Evolutionary conservation across 768 basidiomycete species (phyloP).

Genomic region (Psilocybe cyanescens): DNA sequence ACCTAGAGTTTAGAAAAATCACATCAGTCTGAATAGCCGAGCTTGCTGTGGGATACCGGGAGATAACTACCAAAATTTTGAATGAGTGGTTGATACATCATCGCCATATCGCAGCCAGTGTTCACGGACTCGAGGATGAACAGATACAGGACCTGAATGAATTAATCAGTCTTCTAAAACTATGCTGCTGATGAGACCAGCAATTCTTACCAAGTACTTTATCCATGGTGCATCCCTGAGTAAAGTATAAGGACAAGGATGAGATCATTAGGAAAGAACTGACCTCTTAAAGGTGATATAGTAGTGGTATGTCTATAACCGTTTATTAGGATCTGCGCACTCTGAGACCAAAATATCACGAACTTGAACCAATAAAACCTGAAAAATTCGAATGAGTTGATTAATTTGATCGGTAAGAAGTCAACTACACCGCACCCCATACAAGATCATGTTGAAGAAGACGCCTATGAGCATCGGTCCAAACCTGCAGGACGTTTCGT

Average conservation of each 20-base stretch:
- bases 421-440: constrained; percentile 35
- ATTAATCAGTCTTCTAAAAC: too few relatives aligned
- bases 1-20: constrained; percentile 23
- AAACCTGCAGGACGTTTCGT: constrained; percentile 30
- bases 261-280: background rate
- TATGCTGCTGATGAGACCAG: too few relatives aligned
- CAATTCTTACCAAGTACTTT: constrained; percentile 28
- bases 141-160: constrained; percentile 39
- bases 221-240: constrained; percentile 46
- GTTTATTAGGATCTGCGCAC: background rate
- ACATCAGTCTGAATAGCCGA: background rate
- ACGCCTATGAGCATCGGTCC: constrained; percentile 51
- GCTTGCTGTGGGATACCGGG: background rate
- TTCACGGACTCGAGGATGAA: constrained; percentile 47
- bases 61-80: constrained; percentile 37
- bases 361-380: constrained; percentile 34
- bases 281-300: constrained; percentile 44
- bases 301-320: constrained; percentile 37
- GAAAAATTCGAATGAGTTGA: background rate
- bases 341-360: background rate
- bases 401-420: background rate
- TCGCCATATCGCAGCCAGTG: constrained; percentile 45
- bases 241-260: background rate
- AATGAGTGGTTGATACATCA: constrained; percentile 53
- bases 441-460: constrained; percentile 48